These are phyloP conservation scores for Alternaria alternata DNA, from an alignment of 2,329 filamentous ascomycete species.

Conservation along the genomic window DNA sequence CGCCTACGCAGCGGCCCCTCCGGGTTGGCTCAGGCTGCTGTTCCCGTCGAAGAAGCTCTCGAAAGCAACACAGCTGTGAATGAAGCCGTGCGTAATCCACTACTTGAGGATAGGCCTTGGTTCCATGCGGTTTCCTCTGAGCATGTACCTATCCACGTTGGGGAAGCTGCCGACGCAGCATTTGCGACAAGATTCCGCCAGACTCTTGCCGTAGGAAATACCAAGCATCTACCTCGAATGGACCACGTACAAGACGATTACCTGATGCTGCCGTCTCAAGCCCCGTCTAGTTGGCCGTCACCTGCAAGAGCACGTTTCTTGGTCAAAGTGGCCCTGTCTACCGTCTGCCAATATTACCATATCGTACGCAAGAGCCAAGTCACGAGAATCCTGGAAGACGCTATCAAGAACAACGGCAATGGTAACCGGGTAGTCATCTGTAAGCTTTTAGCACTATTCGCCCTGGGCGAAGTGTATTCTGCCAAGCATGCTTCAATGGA, in stretches of 20 bases:
- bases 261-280: neutral
- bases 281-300: no score
- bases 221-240: neutral
- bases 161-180: neutral
- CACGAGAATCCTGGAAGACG: neutral
- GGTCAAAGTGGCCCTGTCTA: no score
- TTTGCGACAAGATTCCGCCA: neutral
- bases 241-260: neutral
- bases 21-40: neutral
- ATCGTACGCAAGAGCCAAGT: neutral
- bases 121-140: neutral
- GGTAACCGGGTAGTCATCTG: neutral
- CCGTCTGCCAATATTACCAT: no score
- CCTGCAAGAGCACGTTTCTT: no score
- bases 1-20: no score
- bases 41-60: neutral
- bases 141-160: neutral
- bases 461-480: no score
- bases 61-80: neutral
- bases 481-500: neutral
- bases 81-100: neutral
- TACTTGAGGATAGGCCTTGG: neutral
- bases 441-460: neutral
- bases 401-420: neutral
- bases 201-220: neutral